phyloP scores from a whole-genome alignment of 371 early-diverging fungal genomes.

The Chytridiales sp. region DNA sequence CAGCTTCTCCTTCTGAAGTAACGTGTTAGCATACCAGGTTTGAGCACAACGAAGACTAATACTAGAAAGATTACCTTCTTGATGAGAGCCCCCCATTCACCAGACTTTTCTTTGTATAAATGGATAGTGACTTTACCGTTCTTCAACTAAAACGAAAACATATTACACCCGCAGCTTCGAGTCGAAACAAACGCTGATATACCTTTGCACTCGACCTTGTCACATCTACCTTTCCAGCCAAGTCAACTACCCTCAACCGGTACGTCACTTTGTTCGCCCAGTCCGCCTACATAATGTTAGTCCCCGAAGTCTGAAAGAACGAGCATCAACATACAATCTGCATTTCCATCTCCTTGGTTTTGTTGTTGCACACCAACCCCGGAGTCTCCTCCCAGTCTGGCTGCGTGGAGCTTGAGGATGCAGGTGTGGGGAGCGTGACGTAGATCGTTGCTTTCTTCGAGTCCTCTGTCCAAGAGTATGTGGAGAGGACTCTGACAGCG shows the following conservation, averaged over 20 bases:
- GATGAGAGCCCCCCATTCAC: neutral
- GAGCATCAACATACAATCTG: neutral
- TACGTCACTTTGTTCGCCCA: neutral
- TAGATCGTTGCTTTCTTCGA: neutral
- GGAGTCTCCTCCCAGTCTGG: neutral
- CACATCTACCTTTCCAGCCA: neutral
- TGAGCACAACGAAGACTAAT: neutral
- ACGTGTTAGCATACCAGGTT: neutral
- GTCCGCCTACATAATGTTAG: neutral
- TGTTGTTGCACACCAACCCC: neutral
- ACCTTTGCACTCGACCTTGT: no score
- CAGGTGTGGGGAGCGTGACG: slow-evolving; percentile 2
- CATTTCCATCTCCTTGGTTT: neutral
- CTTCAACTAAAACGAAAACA: neutral
- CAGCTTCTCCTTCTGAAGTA: neutral
- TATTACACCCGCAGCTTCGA: neutral
- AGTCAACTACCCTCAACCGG: neutral
- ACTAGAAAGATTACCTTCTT: neutral
- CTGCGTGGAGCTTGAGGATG: no score
- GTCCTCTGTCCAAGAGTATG: neutral
- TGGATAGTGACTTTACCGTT: neutral
- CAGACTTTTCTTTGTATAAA: neutral
- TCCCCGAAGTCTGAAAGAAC: neutral
- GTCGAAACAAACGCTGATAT: no score
- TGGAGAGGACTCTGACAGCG: no score